Evolutionary conservation across 1,139 yeast species (phyloP), one percentile per base, ranked within the genome.

Genomic region (Pichia sp.): DNA sequence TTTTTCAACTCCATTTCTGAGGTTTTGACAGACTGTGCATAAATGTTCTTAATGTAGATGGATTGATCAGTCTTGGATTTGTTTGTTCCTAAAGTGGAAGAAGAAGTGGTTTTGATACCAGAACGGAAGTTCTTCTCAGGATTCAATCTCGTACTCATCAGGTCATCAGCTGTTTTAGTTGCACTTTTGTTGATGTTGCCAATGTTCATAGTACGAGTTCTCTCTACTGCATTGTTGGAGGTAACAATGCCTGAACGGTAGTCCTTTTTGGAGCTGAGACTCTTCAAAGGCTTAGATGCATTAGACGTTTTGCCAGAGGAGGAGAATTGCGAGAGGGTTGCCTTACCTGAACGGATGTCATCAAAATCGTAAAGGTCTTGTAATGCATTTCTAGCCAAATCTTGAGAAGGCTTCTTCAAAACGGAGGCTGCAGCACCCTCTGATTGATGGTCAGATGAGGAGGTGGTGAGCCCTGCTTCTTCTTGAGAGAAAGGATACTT

Each of bases 131-230:
- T 29, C 13, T 27, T 36, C 10, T 32, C 38, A 6, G 47, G 44
- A 4, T 38, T 30, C 17, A 44, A 56, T 42, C 83, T 65, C 20
- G 66, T 61, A 35, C 66, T 62, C 70, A 73, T 64, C 27, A 72
- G 58, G 32, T 40, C 44, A n/a, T 50, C 33, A 12, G 76, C 71
- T 41, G 64, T 64, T 38, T 59, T 53, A 35, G 61, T 61, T 16
- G 78, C 77, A 21, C 59, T 60, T 29, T 55, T 59, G 47, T 51
- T 43, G 20, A 58, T 43, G 22, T 42, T 45, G 21, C 46, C 48
- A 37, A 56, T 53, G 38, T 56, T 52, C 39, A 51, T 42, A n/a
- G 40, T 46, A 41, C 55, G 49, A 50, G 71, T 46, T 17, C 45
- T 46, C 38, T 71, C 63, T 19, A 66, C 52, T 21, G 59, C 61